Evolutionary conservation across 2,329 filamentous ascomycete species (phyloP).

Genomic region (Tympanopsis confertula): DNA sequence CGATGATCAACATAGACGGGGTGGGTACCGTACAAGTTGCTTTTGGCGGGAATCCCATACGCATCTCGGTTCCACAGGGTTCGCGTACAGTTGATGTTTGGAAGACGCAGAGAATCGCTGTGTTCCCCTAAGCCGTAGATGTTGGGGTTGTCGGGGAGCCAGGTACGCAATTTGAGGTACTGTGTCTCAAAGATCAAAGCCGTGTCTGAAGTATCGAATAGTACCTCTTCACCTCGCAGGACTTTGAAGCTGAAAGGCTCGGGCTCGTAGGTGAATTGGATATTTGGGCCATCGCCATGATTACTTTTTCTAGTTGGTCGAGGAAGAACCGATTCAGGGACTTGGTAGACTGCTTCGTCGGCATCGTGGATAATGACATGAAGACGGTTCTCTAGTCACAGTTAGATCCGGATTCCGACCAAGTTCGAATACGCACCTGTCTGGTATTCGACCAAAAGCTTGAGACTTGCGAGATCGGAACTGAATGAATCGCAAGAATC

Average conservation of each 20-base stretch:
- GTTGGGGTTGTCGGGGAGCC: slow-evolving; percentile 54
- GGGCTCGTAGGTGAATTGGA: slow-evolving; percentile 30
- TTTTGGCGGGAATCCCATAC: slow-evolving; percentile 43
- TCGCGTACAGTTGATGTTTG: slow-evolving; percentile 57
- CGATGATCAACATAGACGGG: slow-evolving; percentile 66
- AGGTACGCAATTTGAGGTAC: slow-evolving; percentile 63
- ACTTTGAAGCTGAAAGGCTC: slow-evolving; percentile 60
- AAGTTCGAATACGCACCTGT: slow-evolving; percentile 9
- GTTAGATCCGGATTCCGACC: background rate
- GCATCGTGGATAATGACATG: slow-evolving; percentile 66
- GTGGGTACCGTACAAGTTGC: slow-evolving; percentile 64
- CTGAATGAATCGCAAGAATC: background rate
- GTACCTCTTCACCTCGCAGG: slow-evolving; percentile 31
- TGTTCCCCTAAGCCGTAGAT: slow-evolving; percentile 74
- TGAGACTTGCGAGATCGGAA: slow-evolving; percentile 7
- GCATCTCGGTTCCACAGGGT: slow-evolving; percentile 62
- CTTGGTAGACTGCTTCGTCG: slow-evolving; percentile 60
- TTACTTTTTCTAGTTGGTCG: slow-evolving; percentile 33
- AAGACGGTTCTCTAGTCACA: slow-evolving; percentile 44
- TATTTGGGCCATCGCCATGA: slow-evolving; percentile 12
- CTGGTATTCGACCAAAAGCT: slow-evolving; percentile 17
- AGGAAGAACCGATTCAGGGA: slow-evolving; percentile 58
- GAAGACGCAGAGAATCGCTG: slow-evolving; percentile 57
- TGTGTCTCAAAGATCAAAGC: slow-evolving; percentile 66
- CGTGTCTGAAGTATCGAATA: slow-evolving; percentile 59